Percentiles rank a stretch among this genome's conserved stretches.
Conservation (phyloP, 1,284 basidiomycete species). For the Cutaneotrichosporon cyanovorans region DNA sequence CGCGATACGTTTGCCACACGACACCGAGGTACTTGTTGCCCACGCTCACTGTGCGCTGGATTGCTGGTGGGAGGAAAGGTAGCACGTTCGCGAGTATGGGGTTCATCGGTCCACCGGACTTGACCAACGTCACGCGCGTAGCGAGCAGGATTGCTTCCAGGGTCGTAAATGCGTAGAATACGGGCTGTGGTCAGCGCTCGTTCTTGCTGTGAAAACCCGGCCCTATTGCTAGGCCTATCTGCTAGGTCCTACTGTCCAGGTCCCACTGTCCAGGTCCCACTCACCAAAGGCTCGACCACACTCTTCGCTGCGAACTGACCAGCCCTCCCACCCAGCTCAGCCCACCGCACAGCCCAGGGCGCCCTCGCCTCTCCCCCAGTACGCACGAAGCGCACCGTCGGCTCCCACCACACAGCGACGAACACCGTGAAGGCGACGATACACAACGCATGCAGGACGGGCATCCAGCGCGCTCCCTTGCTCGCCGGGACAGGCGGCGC, state of each 20-base stretch:
- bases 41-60: slow-evolving; percentile 32
- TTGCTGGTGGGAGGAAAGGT: slow-evolving; percentile 40
- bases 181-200: slow-evolving; percentile 29
- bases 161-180: slow-evolving; percentile 45
- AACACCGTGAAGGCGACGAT: slow-evolving; percentile 36
- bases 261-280: too few species aligned
- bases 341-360: slow-evolving; percentile 13
- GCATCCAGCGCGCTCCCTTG: slow-evolving; percentile 29
- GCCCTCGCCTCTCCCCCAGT: slow-evolving; percentile 1
- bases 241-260: too few species aligned
- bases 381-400: slow-evolving; percentile 22
- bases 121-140: slow-evolving; percentile 37
- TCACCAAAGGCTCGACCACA: slow-evolving; percentile 17
- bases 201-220: not conserved
- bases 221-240: too few species aligned
- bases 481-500: slow-evolving; percentile 3
- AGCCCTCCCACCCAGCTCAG: slow-evolving; percentile 9
- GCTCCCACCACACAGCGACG: slow-evolving; percentile 43
- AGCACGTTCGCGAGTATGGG: slow-evolving; percentile 40
- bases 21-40: slow-evolving; percentile 37
- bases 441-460: slow-evolving; percentile 36
- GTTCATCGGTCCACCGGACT: slow-evolving; percentile 39
- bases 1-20: slow-evolving; percentile 37
- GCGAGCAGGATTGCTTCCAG: slow-evolving; percentile 43
- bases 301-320: not conserved